phyloP scores from a whole-genome alignment of 768 basidiomycete genomes.

The Pleurotus tuber-regium region DNA sequence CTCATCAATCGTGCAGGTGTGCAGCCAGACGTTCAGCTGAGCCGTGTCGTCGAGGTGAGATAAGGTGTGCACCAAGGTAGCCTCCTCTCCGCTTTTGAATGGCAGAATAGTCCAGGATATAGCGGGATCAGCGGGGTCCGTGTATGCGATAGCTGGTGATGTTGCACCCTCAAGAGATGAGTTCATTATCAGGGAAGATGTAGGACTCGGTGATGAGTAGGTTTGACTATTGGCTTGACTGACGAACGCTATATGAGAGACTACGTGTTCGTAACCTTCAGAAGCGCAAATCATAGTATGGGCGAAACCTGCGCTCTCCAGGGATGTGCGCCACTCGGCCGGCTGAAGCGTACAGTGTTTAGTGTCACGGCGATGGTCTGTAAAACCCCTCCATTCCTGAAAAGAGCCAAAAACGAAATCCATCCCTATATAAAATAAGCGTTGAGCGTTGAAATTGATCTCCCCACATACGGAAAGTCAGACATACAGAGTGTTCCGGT shows the following conservation, averaged over 20 bases:
- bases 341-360: neutral
- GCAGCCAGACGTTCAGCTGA: neutral
- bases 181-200: neutral
- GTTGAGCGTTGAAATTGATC: too few relatives aligned
- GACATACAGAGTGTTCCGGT: too few relatives aligned
- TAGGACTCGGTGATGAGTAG: neutral
- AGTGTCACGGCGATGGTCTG: neutral
- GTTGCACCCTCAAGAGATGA: neutral
- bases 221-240: neutral
- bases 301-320: neutral
- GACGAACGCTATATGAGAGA: neutral
- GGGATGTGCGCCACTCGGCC: neutral
- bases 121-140: too few relatives aligned
- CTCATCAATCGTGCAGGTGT: neutral
- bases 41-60: neutral
- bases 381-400: neutral
- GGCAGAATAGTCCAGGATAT: too few relatives aligned
- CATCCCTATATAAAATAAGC: neutral
- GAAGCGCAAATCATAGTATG: neutral
- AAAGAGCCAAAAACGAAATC: constrained; percentile 1
- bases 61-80: neutral
- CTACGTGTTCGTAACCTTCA: neutral
- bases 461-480: too few relatives aligned
- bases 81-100: neutral
- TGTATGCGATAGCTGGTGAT: too few relatives aligned